These are phyloP conservation scores for Globisporangium spinosum DNA, from an alignment of 352 stramenopile species.

Conservation along the genomic window DNA sequence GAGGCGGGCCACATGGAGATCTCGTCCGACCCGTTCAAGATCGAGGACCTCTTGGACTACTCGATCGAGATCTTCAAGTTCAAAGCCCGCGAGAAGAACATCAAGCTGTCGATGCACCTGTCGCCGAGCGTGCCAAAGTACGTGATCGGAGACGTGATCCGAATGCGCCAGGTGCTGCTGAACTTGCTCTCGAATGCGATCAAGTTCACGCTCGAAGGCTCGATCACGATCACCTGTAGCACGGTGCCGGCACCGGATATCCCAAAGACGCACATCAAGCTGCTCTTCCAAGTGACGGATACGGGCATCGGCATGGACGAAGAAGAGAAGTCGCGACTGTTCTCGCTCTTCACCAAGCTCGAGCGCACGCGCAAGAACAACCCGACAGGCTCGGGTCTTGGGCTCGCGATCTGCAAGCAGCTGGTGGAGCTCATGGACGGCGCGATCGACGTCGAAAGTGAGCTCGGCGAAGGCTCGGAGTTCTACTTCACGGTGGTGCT, in stretches of 20 bases:
- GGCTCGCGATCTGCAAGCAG: constrained; percentile 73
- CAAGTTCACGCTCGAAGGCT: constrained; percentile 73
- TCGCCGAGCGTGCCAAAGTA: constrained; percentile 49
- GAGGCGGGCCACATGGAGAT: constrained; percentile 88
- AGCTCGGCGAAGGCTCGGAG: constrained; percentile 53
- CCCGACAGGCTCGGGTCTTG: constrained; percentile 55
- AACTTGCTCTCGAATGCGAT: constrained; percentile 79
- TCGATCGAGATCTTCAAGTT: constrained; percentile 84
- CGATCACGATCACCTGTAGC: constrained; percentile 64
- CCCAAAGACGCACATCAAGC: constrained; percentile 51
- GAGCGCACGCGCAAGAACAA: constrained; percentile 70
- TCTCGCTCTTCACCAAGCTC: constrained; percentile 64
- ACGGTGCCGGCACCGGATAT: constrained; percentile 51
- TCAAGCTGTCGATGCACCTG: constrained; percentile 70
- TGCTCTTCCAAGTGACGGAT: constrained; percentile 70
- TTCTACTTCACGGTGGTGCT: constrained; percentile 72
- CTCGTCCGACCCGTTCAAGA: constrained; percentile 68
- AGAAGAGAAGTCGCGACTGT: constrained; percentile 58
- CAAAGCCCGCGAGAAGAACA: constrained; percentile 72
- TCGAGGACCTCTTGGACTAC: constrained; percentile 71
- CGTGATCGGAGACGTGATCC: constrained; percentile 57
- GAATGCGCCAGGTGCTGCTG: constrained; percentile 63
- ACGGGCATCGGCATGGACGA: constrained; percentile 67
- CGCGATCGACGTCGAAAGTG: constrained; percentile 67
- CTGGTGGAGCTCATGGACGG: constrained; percentile 71